Conservation (phyloP, 345 rosid genomes). For the Kandelia obovata region DNA sequence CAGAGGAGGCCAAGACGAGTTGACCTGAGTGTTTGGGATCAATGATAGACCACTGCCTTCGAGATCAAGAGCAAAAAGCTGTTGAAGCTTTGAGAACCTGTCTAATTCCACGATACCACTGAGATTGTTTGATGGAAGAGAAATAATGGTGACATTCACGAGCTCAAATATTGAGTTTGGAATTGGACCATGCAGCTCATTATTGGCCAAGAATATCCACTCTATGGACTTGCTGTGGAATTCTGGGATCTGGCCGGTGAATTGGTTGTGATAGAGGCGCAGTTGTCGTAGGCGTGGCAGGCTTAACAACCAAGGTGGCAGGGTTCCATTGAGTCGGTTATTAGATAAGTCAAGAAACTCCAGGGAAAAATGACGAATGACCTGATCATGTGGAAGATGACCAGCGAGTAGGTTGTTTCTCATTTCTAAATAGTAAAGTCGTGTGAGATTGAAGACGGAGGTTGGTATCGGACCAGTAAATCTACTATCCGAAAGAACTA, state of each 20-base stretch:
- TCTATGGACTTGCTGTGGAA: constrained; percentile 5
- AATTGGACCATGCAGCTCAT: constrained; percentile 23
- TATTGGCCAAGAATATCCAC: not conserved
- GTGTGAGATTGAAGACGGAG: not conserved
- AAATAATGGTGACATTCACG: constrained; percentile 10
- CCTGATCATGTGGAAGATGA: not conserved
- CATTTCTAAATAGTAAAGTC: not conserved
- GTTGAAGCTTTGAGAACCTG: constrained; percentile 16
- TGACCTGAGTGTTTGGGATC: not conserved
- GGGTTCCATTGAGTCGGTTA: constrained; percentile 16
- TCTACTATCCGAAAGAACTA: constrained; percentile 6
- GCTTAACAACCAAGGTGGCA: constrained; percentile 22
- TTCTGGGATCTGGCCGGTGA: constrained; percentile 11
- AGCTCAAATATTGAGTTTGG: constrained; percentile 20
- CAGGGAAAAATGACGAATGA: not conserved
- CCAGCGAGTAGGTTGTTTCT: not conserved
- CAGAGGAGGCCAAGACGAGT: constrained; percentile 12
- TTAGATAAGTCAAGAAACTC: not conserved
- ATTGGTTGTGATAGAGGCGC: not conserved
- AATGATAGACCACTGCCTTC: constrained; percentile 6
- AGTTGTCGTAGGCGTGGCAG: not conserved
- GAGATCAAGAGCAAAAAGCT: constrained; percentile 3
- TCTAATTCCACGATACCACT: constrained; percentile 14
- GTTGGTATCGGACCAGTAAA: constrained; percentile 25
- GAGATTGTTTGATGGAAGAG: constrained; percentile 21